Evolutionary conservation across 331 rosid genomes (phyloP).

Genomic region (Pyracantha coccinea): DNA sequence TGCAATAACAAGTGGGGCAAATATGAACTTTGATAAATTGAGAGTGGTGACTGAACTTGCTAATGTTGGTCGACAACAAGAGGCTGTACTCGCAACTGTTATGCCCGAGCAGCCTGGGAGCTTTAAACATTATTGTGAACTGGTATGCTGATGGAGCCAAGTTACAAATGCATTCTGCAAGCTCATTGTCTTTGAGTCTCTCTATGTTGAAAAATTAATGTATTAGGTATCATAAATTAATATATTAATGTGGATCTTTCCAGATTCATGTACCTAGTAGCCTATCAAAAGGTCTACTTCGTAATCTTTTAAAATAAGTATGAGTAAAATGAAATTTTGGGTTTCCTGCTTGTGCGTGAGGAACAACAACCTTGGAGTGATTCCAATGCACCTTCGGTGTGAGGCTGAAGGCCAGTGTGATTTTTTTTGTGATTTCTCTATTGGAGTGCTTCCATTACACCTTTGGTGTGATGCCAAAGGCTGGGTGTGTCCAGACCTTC

Average conservation of each 20-base stretch:
- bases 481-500: background rate
- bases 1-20: constrained; percentile 91
- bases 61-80: constrained; percentile 91
- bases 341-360: background rate
- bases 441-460: background rate
- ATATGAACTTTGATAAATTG: constrained; percentile 95
- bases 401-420: too few species aligned
- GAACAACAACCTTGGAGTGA: background rate
- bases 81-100: constrained; percentile 72
- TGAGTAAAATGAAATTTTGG: background rate
- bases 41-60: constrained; percentile 90
- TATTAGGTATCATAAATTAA: too few species aligned
- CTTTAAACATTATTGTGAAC: constrained; percentile 71
- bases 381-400: background rate
- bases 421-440: too few species aligned
- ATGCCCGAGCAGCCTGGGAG: constrained; percentile 86
- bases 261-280: background rate
- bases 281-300: background rate
- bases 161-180: background rate
- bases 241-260: background rate
- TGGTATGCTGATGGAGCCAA: constrained; percentile 36
- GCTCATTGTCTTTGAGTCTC: background rate
- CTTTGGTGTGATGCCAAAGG: background rate
- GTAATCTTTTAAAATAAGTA: background rate
- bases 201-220: background rate